phyloP scores from a whole-genome alignment of 192 early-diverging fungal genomes.

The Backusella luteola region DNA sequence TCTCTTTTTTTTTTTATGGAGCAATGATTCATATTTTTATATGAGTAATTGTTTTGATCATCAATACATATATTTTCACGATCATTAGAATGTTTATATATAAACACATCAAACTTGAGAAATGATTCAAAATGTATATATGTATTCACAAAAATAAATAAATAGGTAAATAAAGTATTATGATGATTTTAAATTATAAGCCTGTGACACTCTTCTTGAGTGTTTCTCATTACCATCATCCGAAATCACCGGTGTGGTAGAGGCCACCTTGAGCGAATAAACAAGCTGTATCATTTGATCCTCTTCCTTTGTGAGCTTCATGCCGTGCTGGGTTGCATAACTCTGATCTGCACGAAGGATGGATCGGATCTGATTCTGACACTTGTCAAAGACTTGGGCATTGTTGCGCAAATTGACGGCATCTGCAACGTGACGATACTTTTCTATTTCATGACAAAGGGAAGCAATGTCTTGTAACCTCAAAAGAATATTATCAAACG shows the following conservation, averaged over 20 bases:
- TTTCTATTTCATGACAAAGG: slow-evolving; percentile 38
- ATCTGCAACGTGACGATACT: slow-evolving; percentile 28
- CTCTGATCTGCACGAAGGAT: slow-evolving; percentile 36
- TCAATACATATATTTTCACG: too few relatives aligned
- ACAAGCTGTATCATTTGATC: slow-evolving; percentile 43
- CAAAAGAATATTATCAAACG: slow-evolving; percentile 12
- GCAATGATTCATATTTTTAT: too few relatives aligned
- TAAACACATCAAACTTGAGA: too few relatives aligned
- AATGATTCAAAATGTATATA: too few relatives aligned
- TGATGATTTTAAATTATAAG: slow-evolving; percentile 16
- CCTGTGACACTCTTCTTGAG: slow-evolving; percentile 13
- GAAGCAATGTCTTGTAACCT: slow-evolving; percentile 27
- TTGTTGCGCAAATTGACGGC: slow-evolving; percentile 20
- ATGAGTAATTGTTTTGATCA: too few relatives aligned
- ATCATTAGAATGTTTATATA: too few relatives aligned
- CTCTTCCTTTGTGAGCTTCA: slow-evolving; percentile 30
- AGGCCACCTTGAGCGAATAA: slow-evolving; percentile 30
- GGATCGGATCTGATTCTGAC: slow-evolving; percentile 38
- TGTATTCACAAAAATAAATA: background rate
- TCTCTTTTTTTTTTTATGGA: too few relatives aligned
- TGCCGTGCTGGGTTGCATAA: slow-evolving; percentile 34
- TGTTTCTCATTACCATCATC: slow-evolving; percentile 8
- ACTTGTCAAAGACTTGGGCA: slow-evolving; percentile 40
- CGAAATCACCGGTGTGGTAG: background rate
- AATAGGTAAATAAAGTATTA: background rate